Base-by-base conservation (phyloP, 1,284 basidiomycete genomes). In the Singerocomus inundabilis region DNA sequence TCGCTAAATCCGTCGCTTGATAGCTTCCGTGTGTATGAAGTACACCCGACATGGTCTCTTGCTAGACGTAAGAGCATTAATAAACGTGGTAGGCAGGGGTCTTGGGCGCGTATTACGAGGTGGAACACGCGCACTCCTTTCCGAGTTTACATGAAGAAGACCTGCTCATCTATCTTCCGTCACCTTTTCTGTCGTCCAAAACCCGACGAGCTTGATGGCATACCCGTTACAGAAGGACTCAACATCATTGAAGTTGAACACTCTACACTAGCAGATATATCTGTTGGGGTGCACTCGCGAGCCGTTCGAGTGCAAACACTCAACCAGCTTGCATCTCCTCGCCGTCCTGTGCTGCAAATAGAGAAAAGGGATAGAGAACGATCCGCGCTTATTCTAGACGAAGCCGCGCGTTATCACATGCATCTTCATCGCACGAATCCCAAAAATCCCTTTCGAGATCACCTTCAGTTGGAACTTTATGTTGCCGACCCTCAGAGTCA, bases 111-210 rank as follows among this genome's bases (percentile, higher is more conserved):
- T 38, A 71, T 84, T 44, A 72, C 71, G 18, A 72, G 71, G 12
- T 82, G 80, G 79, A 82, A 81, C 57, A 76, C 77, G 56, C 70
- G 70, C 30, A 68, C 66, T 15, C 76, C 79, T 6, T 80, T 83
- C 62, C 70, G 69, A 29, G 70, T 77, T 35, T 61, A 78, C 45
- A 60, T 76, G 52, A 64, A 67, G 52, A 68, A 60, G 49, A 74
- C 74, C 1, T 65, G 63, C 48, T 66, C 70, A 30, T 69, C 67
- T 35, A 60, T 78, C 30, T 60, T 72, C 44, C 65, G 72, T 28
- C 70, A 69, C 54, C 61, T 72, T 44, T 70, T 69, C 52, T 64
- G 72, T 37, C 58, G 59, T 49, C 59, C 58, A 47, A 57, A 57
- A 37, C 60, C 66, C 10, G 54, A 56, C 42, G 58, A 57, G 33